Evolutionary conservation across 1,139 yeast species (phyloP).

Genomic region (Candida pseudoviswanathii): DNA sequence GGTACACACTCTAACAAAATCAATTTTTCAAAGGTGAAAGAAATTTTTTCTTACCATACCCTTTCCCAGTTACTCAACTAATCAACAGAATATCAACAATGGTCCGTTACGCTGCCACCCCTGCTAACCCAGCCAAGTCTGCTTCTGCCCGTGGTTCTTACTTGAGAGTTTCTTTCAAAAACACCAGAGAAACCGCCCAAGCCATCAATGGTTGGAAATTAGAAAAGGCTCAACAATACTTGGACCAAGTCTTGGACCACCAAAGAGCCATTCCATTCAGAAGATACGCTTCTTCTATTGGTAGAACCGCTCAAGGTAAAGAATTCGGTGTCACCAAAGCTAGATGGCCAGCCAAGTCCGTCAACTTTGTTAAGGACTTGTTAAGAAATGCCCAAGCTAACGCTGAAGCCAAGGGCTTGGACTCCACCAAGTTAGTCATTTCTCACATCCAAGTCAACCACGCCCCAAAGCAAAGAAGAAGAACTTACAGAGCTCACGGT

Average conservation of each 20-base stretch:
- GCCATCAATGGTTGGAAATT: constrained; percentile 98
- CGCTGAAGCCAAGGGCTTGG: constrained; percentile 99
- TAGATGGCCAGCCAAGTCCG: constrained; percentile 99
- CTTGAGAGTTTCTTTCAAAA: constrained; percentile 99
- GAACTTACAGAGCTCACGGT: constrained; percentile 99
- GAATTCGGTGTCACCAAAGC: constrained; percentile 99
- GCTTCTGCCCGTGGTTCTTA: constrained; percentile 99
- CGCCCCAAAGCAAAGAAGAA: constrained; percentile 99
- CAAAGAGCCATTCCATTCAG: constrained; percentile 99
- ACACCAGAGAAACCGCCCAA: constrained; percentile 99
- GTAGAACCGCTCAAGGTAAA: constrained; percentile 99
- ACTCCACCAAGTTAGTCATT: constrained; percentile 87
- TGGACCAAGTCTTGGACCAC: constrained; percentile 95
- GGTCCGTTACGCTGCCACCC: constrained; percentile 95
- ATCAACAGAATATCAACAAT: constrained; percentile 23
- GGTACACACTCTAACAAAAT: constrained; percentile 3
- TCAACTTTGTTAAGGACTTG: constrained; percentile 91
- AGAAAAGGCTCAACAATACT: constrained; percentile 94
- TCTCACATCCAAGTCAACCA: constrained; percentile 99
- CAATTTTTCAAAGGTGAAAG: constrained; percentile 3
- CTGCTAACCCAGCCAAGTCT: constrained; percentile 99
- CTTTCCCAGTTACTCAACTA: constrained; percentile 5
- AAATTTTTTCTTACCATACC: constrained; percentile 3
- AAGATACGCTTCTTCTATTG: constrained; percentile 94
- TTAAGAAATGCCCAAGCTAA: constrained; percentile 97